A percentile compares a stretch with the other conserved stretches of the same genome.
Evolutionary conservation across 805 yeast species (phyloP).

Genomic region (Barnettozyma sucrosica): DNA sequence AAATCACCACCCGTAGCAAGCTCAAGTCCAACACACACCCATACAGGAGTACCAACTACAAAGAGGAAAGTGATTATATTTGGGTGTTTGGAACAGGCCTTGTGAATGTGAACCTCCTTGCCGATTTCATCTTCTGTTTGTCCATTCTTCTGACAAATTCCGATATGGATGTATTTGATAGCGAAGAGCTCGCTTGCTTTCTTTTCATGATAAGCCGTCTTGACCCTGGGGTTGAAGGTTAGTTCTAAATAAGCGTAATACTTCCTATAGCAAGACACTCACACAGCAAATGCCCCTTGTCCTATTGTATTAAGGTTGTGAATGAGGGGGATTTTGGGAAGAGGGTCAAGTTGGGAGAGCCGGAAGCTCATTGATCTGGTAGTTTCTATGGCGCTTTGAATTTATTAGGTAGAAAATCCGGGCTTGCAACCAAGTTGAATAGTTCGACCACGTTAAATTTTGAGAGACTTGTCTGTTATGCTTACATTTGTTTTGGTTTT

Average conservation of each 20-base stretch:
- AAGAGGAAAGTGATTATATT: conserved; percentile 52
- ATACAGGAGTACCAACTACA: conserved; percentile 47
- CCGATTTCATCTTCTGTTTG: conserved; percentile 37
- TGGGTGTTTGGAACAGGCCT: conserved; percentile 50
- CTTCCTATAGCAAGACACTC: conserved; percentile 13
- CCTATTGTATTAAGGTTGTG: conserved; percentile 51
- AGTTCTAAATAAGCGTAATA: background rate
- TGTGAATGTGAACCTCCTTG: conserved; percentile 54
- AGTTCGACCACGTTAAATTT: too few species aligned
- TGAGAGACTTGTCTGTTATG: too few species aligned
- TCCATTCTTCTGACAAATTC: conserved; percentile 31
- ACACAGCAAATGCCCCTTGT: conserved; percentile 63
- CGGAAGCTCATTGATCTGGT: conserved; percentile 19
- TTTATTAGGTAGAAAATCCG: too few species aligned
- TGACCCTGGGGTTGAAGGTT: conserved; percentile 32
- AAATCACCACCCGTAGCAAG: conserved; percentile 71
- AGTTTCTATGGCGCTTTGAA: background rate
- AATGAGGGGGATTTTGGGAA: conserved; percentile 44
- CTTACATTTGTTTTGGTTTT: background rate
- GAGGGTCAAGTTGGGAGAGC: conserved; percentile 40
- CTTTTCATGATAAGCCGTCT: conserved; percentile 36
- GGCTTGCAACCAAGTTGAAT: too few species aligned
- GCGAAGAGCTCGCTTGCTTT: conserved; percentile 41
- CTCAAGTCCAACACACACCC: conserved; percentile 65
- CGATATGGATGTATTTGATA: conserved; percentile 48